Evolutionary conservation across 495 filamentous ascomycete genomes (phyloP).

Genomic region (Bacidia rubella): DNA sequence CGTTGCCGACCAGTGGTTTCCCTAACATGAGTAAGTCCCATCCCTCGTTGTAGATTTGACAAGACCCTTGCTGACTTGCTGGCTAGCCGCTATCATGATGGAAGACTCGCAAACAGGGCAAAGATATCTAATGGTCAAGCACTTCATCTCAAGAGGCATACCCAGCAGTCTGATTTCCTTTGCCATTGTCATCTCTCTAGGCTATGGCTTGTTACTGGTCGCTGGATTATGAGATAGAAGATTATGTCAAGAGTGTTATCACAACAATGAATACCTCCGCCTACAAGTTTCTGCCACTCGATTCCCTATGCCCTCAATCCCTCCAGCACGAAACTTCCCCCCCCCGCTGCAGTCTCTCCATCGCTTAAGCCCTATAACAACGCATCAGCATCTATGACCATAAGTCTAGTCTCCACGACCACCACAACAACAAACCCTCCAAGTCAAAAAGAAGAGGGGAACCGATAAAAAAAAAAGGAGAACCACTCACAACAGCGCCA

Average conservation of each 20-base stretch:
- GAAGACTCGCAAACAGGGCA: conserved; percentile 85
- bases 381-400: neutral
- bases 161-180: conserved; percentile 73
- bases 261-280: no score
- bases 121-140: conserved; percentile 79
- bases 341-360: no score
- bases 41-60: neutral
- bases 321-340: no score
- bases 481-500: conserved; percentile 66
- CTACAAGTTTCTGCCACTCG: no score
- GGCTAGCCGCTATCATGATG: conserved; percentile 99
- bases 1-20: conserved; percentile 85
- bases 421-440: neutral
- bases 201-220: conserved; percentile 51
- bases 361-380: no score
- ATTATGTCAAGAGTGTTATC: no score
- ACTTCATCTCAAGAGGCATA: conserved; percentile 85
- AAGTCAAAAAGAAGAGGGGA: no score
- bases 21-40: conserved; percentile 91
- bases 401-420: neutral
- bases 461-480: neutral
- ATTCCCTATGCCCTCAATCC: no score
- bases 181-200: conserved; percentile 67
- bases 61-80: neutral
- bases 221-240: conserved; percentile 5